Conservation (phyloP, 495 filamentous ascomycete genomes). For the Podospora sp. region DNA sequence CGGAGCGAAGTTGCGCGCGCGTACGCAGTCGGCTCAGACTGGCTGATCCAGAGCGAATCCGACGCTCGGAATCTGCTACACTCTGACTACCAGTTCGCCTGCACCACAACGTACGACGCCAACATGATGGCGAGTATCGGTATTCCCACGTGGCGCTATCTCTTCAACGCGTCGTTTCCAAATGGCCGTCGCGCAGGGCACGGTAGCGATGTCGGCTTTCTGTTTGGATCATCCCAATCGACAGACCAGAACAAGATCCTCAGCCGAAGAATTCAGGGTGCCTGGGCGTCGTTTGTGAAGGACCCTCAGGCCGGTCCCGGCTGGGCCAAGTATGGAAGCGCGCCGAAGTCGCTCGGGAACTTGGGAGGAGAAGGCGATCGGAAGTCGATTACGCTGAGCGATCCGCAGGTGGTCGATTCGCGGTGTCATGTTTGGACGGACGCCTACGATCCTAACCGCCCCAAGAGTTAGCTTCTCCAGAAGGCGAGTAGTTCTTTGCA, state of each 20-base stretch:
- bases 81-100: slow-evolving; percentile 21
- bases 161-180: slow-evolving; percentile 21
- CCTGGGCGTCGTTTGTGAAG: slow-evolving; percentile 12
- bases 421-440: slow-evolving; percentile 14
- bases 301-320: slow-evolving; percentile 10
- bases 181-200: slow-evolving; percentile 8
- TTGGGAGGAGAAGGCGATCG: slow-evolving; percentile 5
- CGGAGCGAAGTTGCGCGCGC: background rate
- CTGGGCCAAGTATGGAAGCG: slow-evolving; percentile 16
- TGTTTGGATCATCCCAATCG: slow-evolving; percentile 14
- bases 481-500: too few relatives aligned
- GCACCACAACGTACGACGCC: slow-evolving; percentile 14
- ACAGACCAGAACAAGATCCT: background rate
- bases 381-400: slow-evolving; percentile 14
- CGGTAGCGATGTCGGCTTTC: slow-evolving; percentile 19
- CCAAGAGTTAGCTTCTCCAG: background rate
- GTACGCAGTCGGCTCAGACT: background rate
- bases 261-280: slow-evolving; percentile 11
- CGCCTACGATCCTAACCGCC: slow-evolving; percentile 16
- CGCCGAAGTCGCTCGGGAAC: slow-evolving; percentile 1
- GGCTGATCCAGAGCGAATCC: background rate
- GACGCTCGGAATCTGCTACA: slow-evolving; percentile 9
- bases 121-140: slow-evolving; percentile 10
- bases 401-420: slow-evolving; percentile 14
- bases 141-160: slow-evolving; percentile 16